A percentile compares a stretch with the other conserved stretches of the same genome.
phyloP scores from a whole-genome alignment of 78 protist species.

The Dictyostelium brefeldianum region DNA sequence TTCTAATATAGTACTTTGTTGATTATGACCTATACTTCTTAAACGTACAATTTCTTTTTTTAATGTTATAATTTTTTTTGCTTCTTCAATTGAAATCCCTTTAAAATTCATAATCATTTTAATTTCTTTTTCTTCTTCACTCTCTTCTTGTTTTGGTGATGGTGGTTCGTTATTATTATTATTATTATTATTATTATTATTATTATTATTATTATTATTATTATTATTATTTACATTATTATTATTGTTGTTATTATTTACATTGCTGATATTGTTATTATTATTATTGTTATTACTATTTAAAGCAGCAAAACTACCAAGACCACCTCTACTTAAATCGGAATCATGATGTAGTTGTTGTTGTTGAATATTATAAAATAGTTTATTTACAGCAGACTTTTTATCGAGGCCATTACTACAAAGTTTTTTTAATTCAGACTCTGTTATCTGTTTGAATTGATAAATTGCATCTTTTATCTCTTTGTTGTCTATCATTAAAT shows the following conservation, averaged over 20 bases:
- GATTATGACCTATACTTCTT: conserved; percentile 26
- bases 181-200: conserved; percentile 2
- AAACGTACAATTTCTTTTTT: conserved; percentile 34
- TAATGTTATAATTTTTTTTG: conserved; percentile 12
- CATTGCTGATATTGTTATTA: background rate
- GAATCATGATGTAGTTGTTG: background rate
- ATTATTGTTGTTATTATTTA: background rate
- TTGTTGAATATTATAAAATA: conserved; percentile 25
- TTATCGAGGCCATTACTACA: conserved; percentile 15
- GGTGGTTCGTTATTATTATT: background rate
- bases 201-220: background rate
- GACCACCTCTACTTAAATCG: background rate
- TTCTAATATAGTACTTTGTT: conserved; percentile 8
- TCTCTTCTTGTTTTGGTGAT: background rate
- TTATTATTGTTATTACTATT: conserved; percentile 5
- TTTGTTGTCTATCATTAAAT: background rate
- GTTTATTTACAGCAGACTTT: conserved; percentile 44
- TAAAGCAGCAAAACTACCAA: background rate
- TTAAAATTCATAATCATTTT: conserved; percentile 2
- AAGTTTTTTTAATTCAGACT: conserved; percentile 14
- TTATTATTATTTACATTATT: background rate
- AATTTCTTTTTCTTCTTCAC: background rate
- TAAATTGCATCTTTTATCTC: conserved; percentile 28
- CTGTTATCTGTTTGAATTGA: conserved; percentile 29
- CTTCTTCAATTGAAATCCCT: conserved; percentile 29